Conservation (phyloP, 2,329 filamentous ascomycete species). For the Fusarium sororula region DNA sequence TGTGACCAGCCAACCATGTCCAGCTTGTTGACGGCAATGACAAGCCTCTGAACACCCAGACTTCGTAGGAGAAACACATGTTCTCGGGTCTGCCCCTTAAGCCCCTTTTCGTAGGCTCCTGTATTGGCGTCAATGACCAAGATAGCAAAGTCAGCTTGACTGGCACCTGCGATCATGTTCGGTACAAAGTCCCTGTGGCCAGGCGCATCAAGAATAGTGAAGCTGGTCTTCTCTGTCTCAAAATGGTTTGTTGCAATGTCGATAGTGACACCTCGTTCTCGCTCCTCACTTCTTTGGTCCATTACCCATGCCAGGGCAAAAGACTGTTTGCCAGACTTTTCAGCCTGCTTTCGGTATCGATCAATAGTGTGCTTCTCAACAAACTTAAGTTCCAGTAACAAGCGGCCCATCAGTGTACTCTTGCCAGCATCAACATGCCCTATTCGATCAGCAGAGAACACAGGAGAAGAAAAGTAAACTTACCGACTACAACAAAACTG, state of each 20-base stretch:
- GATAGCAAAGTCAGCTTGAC: constrained; percentile 94
- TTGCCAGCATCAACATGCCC: constrained; percentile 98
- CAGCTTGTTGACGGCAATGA: constrained; percentile 96
- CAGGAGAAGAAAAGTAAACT: constrained; percentile 40
- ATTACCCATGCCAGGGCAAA: constrained; percentile 98
- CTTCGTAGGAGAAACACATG: constrained; percentile 90
- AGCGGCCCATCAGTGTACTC: constrained; percentile 95
- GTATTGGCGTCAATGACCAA: constrained; percentile 91
- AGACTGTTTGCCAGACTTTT: constrained; percentile 91
- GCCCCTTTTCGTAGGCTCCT: constrained; percentile 91
- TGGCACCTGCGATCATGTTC: constrained; percentile 98
- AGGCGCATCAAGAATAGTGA: constrained; percentile 95
- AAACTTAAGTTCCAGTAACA: constrained; percentile 87
- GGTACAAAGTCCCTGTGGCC: constrained; percentile 96
- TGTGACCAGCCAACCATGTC: constrained; percentile 87
- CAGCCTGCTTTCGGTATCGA: constrained; percentile 86
- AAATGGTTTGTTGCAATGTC: constrained; percentile 97
- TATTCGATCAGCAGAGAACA: constrained; percentile 48
- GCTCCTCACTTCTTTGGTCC: constrained; percentile 90
- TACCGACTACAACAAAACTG: constrained; percentile 93
- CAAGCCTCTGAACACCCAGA: constrained; percentile 86
- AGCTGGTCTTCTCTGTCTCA: constrained; percentile 84
- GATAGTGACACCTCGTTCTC: constrained; percentile 90
- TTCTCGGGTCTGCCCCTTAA: constrained; percentile 94
- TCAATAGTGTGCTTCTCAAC: constrained; percentile 90